phyloP scores from a whole-genome alignment of 1,139 yeast species.

The Suhomyces atakaporum region DNA sequence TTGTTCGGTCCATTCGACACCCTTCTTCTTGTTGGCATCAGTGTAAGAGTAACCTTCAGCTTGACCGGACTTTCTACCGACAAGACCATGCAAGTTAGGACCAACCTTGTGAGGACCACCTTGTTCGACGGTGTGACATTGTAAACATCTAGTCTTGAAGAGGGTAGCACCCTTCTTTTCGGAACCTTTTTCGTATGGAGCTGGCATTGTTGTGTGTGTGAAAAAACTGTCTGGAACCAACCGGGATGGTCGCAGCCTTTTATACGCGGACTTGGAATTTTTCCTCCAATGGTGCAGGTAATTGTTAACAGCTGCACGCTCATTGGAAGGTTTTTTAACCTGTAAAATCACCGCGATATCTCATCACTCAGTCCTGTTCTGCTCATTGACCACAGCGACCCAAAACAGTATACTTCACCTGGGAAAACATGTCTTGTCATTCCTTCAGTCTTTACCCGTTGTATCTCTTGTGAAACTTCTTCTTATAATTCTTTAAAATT shows the following conservation, averaged over 20 bases:
- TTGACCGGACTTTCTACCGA: conserved; percentile 89
- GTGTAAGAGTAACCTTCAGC: conserved; percentile 95
- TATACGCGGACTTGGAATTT: conserved; percentile 13
- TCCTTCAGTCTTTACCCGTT: no score
- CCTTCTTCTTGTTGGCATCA: conserved; percentile 97
- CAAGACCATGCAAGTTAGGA: conserved; percentile 94
- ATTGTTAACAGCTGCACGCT: conserved; percentile 14
- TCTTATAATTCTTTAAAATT: no score
- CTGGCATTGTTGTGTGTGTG: conserved; percentile 47
- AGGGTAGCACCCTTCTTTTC: conserved; percentile 98
- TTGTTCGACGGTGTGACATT: conserved; percentile 95
- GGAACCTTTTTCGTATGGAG: conserved; percentile 70
- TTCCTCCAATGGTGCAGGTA: conserved; percentile 13
- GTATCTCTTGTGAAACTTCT: no score
- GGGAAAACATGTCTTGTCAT: no score
- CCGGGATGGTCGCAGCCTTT: conserved; percentile 8
- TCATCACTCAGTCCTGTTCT: conserved; percentile 1
- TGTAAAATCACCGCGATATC: conserved; percentile 8
- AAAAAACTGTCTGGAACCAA: neutral
- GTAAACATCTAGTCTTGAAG: conserved; percentile 98
- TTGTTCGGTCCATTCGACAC: conserved; percentile 84
- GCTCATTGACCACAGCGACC: no score
- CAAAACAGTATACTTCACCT: no score
- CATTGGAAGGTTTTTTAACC: conserved; percentile 14
- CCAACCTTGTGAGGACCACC: conserved; percentile 99